phyloP scores from a whole-genome alignment of 768 basidiomycete species.

The Rhizopogon roseolus region DNA sequence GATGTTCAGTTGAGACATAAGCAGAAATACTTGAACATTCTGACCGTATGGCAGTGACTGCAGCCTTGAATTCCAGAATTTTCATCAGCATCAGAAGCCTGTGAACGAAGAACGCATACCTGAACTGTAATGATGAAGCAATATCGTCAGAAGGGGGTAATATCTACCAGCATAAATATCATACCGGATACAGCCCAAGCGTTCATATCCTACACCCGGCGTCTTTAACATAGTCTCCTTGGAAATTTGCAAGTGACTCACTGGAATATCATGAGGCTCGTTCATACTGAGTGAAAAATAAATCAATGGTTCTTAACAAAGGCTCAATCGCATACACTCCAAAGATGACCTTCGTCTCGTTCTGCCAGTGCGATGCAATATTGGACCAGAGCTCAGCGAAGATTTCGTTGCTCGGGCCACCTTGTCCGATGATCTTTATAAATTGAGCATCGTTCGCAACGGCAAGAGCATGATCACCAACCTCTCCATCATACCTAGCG shows the following conservation, averaged over 20 bases:
- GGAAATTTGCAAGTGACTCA: slow-evolving; percentile 1
- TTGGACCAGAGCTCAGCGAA: slow-evolving; percentile 50
- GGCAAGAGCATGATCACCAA: slow-evolving; percentile 8
- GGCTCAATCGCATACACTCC: slow-evolving; percentile 34
- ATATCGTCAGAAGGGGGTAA: neutral
- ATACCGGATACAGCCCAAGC: slow-evolving; percentile 38
- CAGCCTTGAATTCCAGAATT: slow-evolving; percentile 39
- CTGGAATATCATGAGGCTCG: slow-evolving; percentile 56
- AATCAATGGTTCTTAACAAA: neutral
- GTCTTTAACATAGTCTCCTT: neutral
- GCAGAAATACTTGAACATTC: slow-evolving; percentile 33
- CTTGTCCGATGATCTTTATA: slow-evolving; percentile 54
- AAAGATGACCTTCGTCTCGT: slow-evolving; percentile 38
- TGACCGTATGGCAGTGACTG: slow-evolving; percentile 55
- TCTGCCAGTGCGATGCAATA: slow-evolving; percentile 46
- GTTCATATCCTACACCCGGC: slow-evolving; percentile 26
- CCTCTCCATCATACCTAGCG: slow-evolving; percentile 47
- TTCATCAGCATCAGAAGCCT: neutral
- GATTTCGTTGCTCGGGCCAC: slow-evolving; percentile 49
- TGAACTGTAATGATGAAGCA: neutral
- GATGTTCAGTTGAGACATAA: neutral
- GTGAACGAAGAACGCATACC: neutral
- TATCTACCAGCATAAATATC: neutral
- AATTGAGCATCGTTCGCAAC: neutral
- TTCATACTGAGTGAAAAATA: slow-evolving; percentile 42